Evolutionary conservation across 176 grass and related monocot species (phyloP).

Genomic region (Carex kokanica): DNA sequence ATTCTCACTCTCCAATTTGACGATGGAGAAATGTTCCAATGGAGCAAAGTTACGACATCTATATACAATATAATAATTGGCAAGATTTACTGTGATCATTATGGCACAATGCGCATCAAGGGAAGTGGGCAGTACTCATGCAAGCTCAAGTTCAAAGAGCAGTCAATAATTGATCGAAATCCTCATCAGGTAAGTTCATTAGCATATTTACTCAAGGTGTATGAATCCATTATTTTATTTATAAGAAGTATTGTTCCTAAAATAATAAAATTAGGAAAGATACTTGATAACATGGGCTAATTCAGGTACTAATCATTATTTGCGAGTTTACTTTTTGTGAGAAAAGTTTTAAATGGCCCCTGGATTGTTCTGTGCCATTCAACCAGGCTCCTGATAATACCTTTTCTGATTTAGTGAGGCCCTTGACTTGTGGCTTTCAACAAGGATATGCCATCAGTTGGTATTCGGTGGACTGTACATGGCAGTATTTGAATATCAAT

Average conservation of each 20-base stretch:
- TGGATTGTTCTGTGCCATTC: background rate
- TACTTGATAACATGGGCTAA: background rate
- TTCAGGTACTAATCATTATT: background rate
- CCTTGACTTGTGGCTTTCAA: background rate
- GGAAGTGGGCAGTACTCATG: constrained; percentile 87
- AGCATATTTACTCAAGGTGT: background rate
- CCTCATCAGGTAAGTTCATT: constrained; percentile 70
- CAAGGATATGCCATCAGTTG: background rate
- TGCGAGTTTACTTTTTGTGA: background rate
- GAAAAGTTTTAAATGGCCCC: background rate
- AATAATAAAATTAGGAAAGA: background rate
- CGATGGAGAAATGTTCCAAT: constrained; percentile 87
- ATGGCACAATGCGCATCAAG: constrained; percentile 88
- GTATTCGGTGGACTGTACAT: background rate
- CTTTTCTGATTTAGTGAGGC: background rate
- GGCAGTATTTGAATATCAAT: background rate
- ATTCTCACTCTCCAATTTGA: constrained; percentile 91
- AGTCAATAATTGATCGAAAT: constrained; percentile 88
- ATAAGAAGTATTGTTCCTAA: background rate
- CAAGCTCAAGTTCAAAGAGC: constrained; percentile 98
- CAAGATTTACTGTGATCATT: constrained; percentile 98
- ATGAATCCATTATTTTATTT: background rate
- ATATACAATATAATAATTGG: constrained; percentile 99
- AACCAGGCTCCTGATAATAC: background rate
- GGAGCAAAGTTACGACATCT: constrained; percentile 97